Evolutionary conservation across 2,329 filamentous ascomycete species (phyloP).

Genomic region (Botrytis aclada): DNA sequence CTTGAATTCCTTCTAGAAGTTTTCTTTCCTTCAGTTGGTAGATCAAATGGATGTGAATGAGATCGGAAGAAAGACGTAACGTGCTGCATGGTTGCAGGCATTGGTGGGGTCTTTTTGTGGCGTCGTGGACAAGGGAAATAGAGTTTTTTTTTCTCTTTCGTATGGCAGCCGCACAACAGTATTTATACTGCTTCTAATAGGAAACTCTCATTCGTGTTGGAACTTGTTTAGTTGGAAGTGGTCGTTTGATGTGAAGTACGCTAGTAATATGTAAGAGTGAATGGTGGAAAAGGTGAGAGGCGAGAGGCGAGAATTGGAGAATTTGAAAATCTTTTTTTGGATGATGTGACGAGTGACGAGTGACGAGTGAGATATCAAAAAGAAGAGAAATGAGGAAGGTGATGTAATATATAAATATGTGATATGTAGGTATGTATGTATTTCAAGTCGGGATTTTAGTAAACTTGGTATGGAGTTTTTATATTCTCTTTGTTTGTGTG

Average conservation of each 20-base stretch:
- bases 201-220: background rate
- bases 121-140: background rate
- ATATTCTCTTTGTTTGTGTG: background rate
- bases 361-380: background rate
- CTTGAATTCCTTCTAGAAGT: conserved; percentile 4
- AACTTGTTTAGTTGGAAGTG: background rate
- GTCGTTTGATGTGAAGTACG: background rate
- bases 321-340: background rate
- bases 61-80: conserved; percentile 19
- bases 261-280: background rate
- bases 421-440: background rate
- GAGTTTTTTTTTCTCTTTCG: background rate
- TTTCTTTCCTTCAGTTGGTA: conserved; percentile 14
- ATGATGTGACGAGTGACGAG: background rate
- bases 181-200: background rate
- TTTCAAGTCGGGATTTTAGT: background rate
- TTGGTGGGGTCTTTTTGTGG: conserved; percentile 5
- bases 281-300: background rate
- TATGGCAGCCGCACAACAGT: background rate
- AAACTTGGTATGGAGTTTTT: background rate
- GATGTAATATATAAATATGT: background rate
- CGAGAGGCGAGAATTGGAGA: background rate
- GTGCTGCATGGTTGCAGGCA: conserved; percentile 19
- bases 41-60: conserved; percentile 9
- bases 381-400: background rate